Base-by-base conservation (phyloP, 345 rosid species). In the Linum lewisii region DNA sequence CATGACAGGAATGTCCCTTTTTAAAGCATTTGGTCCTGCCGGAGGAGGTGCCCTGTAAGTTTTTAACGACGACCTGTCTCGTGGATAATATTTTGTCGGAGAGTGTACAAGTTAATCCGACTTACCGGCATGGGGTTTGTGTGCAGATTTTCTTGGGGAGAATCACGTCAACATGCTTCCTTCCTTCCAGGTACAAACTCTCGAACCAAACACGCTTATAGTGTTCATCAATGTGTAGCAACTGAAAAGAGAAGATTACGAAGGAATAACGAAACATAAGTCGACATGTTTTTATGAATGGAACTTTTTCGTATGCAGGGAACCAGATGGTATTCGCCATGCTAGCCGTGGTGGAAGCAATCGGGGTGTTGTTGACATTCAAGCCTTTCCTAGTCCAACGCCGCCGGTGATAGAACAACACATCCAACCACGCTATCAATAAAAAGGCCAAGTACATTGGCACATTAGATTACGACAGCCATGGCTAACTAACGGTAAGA, bases 351-450 rank as follows among this genome's bases (percentile, higher is more conserved):
- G 69, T 91, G 0, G 75, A 80, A 69, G 78, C 68, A 37, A 69
- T 78, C 21, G 98, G 85, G 32, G 72, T 84, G 60, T 15, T 82
- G 57, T 32, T 75, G 79, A 88, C 95, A 6, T 84, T 88, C 77
- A 73, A 88, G 60, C 98, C 98, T 13, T 87, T 91, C 77, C 75
- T 85, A 18, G 68, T 42, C 66, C 68, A 55, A 49, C 53, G 58
- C 2, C 64, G 47, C 1, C 2, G 0, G 47, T 42, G 16, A 16
- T 42, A 42, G 47, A 29, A 29, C 34, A 8, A 29, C 7, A n/a
- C n/a, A n/a, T n/a, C n/a, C n/a, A n/a, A n/a, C n/a, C n/a, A n/a
- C n/a, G n/a, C n/a, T n/a, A n/a, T n/a, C n/a, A n/a, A n/a, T n/a
- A n/a, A n/a, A n/a, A n/a, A n/a, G n/a, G n/a, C n/a, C n/a, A n/a